These are phyloP conservation scores for Poa pratensis DNA, from an alignment of 176 grass and related monocot species.

Conservation along the genomic window DNA sequence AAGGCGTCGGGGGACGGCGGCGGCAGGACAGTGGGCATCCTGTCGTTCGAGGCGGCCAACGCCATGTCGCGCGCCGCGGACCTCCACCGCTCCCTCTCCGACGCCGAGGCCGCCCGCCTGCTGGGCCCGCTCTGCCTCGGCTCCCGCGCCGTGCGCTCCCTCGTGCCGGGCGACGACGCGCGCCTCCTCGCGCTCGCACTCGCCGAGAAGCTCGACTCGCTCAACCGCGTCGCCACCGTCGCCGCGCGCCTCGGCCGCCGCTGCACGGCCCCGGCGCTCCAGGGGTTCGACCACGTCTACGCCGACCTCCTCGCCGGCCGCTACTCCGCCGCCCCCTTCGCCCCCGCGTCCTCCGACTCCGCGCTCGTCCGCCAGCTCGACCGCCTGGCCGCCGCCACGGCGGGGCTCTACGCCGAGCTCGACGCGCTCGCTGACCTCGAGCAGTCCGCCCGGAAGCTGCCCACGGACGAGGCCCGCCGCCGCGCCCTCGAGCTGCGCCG, in stretches of 20 bases:
- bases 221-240: slow-evolving; percentile 81
- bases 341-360: slow-evolving; percentile 47
- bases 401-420: slow-evolving; percentile 76
- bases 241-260: slow-evolving; percentile 76
- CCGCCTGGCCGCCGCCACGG: slow-evolving; percentile 71
- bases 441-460: slow-evolving; percentile 72
- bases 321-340: slow-evolving; percentile 45
- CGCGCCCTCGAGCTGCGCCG: slow-evolving; percentile 74
- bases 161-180: slow-evolving; percentile 76
- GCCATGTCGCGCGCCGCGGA: slow-evolving; percentile 79
- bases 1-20: slow-evolving; percentile 21
- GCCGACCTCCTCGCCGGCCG: slow-evolving; percentile 80
- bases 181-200: slow-evolving; percentile 78
- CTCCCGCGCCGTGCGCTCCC: slow-evolving; percentile 67
- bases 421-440: slow-evolving; percentile 80
- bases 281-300: slow-evolving; percentile 94
- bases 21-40: slow-evolving; percentile 57
- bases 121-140: slow-evolving; percentile 61
- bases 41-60: slow-evolving; percentile 91
- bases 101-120: slow-evolving; percentile 58
- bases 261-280: slow-evolving; percentile 63
- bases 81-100: slow-evolving; percentile 85
- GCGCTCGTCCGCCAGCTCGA: slow-evolving; percentile 86
- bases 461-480: slow-evolving; percentile 68
- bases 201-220: slow-evolving; percentile 89